Conservation (phyloP, 192 early-diverging fungal species). For the Phycomyces blakesleeanus region DNA sequence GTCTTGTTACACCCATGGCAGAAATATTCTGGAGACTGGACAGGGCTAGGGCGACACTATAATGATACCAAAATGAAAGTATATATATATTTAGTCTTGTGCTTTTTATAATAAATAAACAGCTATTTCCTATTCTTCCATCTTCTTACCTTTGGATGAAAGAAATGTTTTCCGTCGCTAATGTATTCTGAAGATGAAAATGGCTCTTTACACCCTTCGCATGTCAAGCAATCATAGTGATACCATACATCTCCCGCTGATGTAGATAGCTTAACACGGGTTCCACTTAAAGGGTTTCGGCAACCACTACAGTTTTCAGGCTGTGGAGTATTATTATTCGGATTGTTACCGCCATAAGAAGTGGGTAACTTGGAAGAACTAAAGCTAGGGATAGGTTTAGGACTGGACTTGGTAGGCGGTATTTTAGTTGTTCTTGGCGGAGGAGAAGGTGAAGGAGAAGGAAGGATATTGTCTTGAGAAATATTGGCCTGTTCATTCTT, state of each 20-base stretch:
- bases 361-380: too few species aligned
- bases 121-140: too few species aligned
- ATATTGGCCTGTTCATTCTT: too few species aligned
- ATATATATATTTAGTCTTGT: too few species aligned
- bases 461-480: neutral
- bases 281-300: conserved; percentile 31
- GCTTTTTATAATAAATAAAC: too few species aligned
- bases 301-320: conserved; percentile 17
- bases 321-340: neutral
- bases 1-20: conserved; percentile 35
- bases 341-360: too few species aligned
- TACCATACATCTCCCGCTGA: conserved; percentile 29
- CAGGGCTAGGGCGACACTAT: neutral
- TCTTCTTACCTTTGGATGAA: conserved; percentile 41
- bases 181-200: conserved; percentile 44
- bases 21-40: conserved; percentile 2
- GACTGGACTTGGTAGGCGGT: neutral
- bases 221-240: conserved; percentile 42
- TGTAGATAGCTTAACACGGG: conserved; percentile 36
- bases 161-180: conserved; percentile 33
- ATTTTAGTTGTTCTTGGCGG: neutral
- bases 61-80: too few species aligned
- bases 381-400: too few species aligned
- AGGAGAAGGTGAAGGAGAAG: neutral
- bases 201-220: conserved; percentile 37